Evolutionary conservation across 345 rosid species (phyloP).

Genomic region (Barbarea vulgaris): DNA sequence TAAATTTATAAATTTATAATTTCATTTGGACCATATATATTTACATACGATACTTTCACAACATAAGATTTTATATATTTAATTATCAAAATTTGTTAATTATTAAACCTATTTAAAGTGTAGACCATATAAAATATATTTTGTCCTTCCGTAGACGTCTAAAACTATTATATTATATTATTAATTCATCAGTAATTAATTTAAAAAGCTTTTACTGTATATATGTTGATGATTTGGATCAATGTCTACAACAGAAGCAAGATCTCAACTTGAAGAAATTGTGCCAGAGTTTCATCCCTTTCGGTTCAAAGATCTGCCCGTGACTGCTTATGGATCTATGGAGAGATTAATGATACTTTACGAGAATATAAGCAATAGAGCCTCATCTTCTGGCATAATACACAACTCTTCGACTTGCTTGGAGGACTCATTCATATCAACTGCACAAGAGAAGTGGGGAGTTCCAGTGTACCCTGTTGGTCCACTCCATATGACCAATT

Average conservation of each 20-base stretch:
- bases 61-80: too few species aligned
- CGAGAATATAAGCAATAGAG: not conserved
- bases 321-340: slow-evolving; percentile 14
- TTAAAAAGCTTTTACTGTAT: not conserved
- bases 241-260: not conserved
- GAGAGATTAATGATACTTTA: slow-evolving; percentile 20
- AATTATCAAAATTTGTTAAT: not conserved
- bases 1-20: too few species aligned
- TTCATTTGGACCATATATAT: too few species aligned
- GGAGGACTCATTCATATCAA: slow-evolving; percentile 27
- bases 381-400: slow-evolving; percentile 35
- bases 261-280: slow-evolving; percentile 13
- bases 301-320: slow-evolving; percentile 36
- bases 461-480: slow-evolving; percentile 37
- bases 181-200: not conserved
- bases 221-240: not conserved
- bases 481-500: slow-evolving; percentile 31
- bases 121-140: too few species aligned
- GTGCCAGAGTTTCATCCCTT: slow-evolving; percentile 27
- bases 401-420: slow-evolving; percentile 36
- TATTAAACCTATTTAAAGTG: too few species aligned
- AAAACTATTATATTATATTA: too few species aligned
- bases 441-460: slow-evolving; percentile 11
- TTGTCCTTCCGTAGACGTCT: too few species aligned
- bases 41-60: not conserved